Percentiles rank a stretch among this genome's conserved stretches.
Conservation (phyloP, 169 alveolate species). For the Plasmodium billcollinsi region DNA sequence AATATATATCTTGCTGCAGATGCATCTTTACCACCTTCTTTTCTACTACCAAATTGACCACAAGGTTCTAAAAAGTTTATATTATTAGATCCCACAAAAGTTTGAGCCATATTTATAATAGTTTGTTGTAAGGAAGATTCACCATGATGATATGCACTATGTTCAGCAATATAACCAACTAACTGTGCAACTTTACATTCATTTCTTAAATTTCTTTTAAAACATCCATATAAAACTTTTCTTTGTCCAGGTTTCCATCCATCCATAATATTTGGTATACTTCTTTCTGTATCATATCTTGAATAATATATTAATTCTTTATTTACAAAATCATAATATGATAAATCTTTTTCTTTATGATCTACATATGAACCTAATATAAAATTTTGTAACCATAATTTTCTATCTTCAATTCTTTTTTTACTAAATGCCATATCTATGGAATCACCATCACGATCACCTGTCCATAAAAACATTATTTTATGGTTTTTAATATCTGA, state of each 20-base stretch:
- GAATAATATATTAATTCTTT: constrained; percentile 98
- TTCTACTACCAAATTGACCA: constrained; percentile 99
- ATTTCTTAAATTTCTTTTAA: constrained; percentile 95
- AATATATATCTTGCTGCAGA: constrained; percentile 96
- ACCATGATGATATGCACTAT: constrained; percentile 99
- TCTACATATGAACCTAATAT: constrained; percentile 80
- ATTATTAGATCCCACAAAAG: constrained; percentile 97
- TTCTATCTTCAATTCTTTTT: constrained; percentile 98
- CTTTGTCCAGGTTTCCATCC: constrained; percentile 99
- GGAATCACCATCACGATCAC: constrained; percentile 92
- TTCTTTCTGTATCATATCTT: constrained; percentile 97
- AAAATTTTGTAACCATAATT: constrained; percentile 92
- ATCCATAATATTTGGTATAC: constrained; percentile 98
- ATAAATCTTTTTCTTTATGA: constrained; percentile 83
- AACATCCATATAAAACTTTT: constrained; percentile 97
- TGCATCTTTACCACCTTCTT: constrained; percentile 99
- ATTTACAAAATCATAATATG: constrained; percentile 96
- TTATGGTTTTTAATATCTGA: constrained; percentile 94
- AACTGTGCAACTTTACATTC: constrained; percentile 97
- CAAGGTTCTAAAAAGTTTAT: constrained; percentile 94
- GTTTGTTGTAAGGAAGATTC: constrained; percentile 97
- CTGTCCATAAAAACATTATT: constrained; percentile 89
- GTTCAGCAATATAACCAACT: constrained; percentile 97
- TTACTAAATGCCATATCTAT: constrained; percentile 99
- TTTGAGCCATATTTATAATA: constrained; percentile 99